Percentiles rank a stretch among this genome's conserved stretches.
Conservation (phyloP, 2,329 filamentous ascomycete genomes). For the Fusarium oligoseptatum region DNA sequence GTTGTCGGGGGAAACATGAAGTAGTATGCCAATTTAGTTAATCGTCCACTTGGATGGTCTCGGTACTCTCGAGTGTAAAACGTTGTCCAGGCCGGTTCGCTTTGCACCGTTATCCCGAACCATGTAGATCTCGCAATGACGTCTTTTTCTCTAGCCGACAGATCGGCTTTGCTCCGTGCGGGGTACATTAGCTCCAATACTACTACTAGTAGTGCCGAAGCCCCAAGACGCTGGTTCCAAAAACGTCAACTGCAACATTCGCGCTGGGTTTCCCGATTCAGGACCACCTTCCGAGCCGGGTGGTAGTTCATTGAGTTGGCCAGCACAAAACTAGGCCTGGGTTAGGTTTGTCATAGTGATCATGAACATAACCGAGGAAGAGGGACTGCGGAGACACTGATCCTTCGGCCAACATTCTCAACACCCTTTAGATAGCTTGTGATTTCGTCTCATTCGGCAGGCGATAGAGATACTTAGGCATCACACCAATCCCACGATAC, state of each 20-base stretch:
- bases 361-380: not conserved
- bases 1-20: not conserved
- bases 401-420: not conserved
- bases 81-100: not conserved
- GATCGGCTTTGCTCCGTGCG: slow-evolving; percentile 9
- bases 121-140: slow-evolving; percentile 13
- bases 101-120: not conserved
- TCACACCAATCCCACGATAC: not conserved
- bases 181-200: slow-evolving; percentile 30
- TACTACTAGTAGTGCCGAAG: not conserved
- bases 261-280: slow-evolving; percentile 20
- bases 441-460: not conserved
- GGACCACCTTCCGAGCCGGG: slow-evolving; percentile 35
- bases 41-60: not conserved
- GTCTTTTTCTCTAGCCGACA: not conserved
- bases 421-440: not conserved
- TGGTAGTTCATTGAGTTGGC: not conserved
- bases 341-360: not conserved
- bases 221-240: not conserved
- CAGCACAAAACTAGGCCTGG: not conserved
- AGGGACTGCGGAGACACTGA: not conserved
- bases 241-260: not conserved
- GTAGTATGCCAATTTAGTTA: not conserved
- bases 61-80: not conserved
- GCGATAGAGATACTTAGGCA: not conserved